Conservation (phyloP, 768 basidiomycete genomes). For the Amanita thiersii region DNA sequence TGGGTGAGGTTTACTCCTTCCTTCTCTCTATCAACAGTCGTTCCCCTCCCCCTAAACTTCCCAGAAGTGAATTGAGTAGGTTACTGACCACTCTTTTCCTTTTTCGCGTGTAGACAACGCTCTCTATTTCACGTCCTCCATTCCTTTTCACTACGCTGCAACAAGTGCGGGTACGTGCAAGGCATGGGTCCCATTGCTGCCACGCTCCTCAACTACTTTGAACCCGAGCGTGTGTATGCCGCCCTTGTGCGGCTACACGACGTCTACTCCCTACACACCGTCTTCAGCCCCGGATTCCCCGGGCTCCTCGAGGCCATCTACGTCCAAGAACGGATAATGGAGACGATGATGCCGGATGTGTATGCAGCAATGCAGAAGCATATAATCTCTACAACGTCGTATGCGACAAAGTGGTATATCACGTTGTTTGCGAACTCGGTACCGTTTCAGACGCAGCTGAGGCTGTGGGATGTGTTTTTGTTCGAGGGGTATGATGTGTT, state of each 20-base stretch:
- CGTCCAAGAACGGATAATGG: constrained; percentile 84
- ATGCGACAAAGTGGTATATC: constrained; percentile 99
- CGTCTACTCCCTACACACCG: constrained; percentile 75
- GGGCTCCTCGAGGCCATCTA: constrained; percentile 95
- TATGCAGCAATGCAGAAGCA: constrained; percentile 81
- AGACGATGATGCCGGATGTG: constrained; percentile 84
- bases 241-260: constrained; percentile 86
- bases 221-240: constrained; percentile 82
- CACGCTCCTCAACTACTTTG: constrained; percentile 88
- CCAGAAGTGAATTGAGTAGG: too few relatives aligned
- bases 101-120: constrained; percentile 57
- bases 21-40: constrained; percentile 5
- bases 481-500: constrained; percentile 88
- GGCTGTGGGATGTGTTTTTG: constrained; percentile 92
- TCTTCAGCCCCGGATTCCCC: constrained; percentile 93
- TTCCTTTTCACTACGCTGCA: constrained; percentile 80
- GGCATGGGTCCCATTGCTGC: constrained; percentile 99
- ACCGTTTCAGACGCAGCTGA: constrained; percentile 89
- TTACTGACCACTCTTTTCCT: not conserved
- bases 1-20: constrained; percentile 58
- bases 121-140: constrained; percentile 94
- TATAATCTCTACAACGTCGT: constrained; percentile 87
- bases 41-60: constrained; percentile 1
- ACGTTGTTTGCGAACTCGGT: constrained; percentile 94
- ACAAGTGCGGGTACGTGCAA: constrained; percentile 90